These are phyloP conservation scores for Pleurotus tuoliensis DNA, from an alignment of 768 basidiomycete genomes.

Conservation along the genomic window DNA sequence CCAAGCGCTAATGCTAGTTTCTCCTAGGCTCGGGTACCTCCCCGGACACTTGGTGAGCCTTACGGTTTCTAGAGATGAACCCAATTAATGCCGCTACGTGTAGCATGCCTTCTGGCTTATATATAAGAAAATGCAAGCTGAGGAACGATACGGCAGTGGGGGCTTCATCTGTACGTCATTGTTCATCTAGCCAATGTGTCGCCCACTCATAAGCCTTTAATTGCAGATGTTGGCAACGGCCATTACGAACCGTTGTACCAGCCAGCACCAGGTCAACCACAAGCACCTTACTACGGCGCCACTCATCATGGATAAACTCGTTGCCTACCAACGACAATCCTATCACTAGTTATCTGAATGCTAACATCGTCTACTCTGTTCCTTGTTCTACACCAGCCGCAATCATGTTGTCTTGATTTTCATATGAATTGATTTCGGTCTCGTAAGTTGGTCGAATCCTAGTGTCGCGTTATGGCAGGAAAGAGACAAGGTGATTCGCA, in stretches of 20 bases:
- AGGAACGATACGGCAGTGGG: slow-evolving; percentile 74
- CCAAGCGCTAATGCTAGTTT: neutral
- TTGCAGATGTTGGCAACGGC: slow-evolving; percentile 25
- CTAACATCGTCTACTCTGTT: no score
- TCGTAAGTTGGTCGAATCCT: slow-evolving; percentile 86
- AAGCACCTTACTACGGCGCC: slow-evolving; percentile 16
- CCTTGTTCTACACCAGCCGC: neutral
- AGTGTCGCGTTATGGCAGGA: slow-evolving; percentile 5
- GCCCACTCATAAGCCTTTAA: neutral
- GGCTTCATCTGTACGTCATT: slow-evolving; percentile 67
- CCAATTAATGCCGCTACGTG: slow-evolving; percentile 13
- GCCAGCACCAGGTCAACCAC: slow-evolving; percentile 11
- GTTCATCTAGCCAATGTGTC: neutral
- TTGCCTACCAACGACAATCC: no score
- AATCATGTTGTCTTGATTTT: slow-evolving; percentile 54
- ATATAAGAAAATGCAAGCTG: slow-evolving; percentile 86
- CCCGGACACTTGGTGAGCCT: slow-evolving; percentile 49
- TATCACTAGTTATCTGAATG: no score
- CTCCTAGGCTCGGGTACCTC: slow-evolving; percentile 66
- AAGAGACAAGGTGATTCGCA: slow-evolving; percentile 11
- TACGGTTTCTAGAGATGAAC: no score
- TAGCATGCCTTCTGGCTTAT: slow-evolving; percentile 85
- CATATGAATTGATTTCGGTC: slow-evolving; percentile 80
- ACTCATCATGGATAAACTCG: slow-evolving; percentile 11
- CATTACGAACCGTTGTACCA: slow-evolving; percentile 21